phyloP scores from a whole-genome alignment of 371 early-diverging fungal species.

The Lichtheimia hyalospora region DNA sequence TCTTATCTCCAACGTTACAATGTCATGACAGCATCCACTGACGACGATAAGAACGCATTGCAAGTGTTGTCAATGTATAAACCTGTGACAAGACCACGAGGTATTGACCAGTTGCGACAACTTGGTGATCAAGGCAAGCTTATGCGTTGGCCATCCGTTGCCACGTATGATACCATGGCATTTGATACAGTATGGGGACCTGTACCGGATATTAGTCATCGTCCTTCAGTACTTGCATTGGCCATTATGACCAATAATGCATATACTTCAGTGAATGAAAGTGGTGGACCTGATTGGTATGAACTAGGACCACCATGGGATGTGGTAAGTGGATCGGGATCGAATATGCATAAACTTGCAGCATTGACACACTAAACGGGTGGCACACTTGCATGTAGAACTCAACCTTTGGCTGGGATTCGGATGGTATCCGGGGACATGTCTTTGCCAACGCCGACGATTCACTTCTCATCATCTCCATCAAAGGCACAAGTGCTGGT shows the following conservation, averaged over 20 bases:
- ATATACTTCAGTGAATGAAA: slow-evolving; percentile 53
- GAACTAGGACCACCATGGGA: slow-evolving; percentile 73
- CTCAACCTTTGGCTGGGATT: slow-evolving; percentile 84
- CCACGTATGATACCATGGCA: background rate
- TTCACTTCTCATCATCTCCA: slow-evolving; percentile 73
- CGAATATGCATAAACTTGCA: background rate
- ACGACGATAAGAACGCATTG: too few relatives aligned
- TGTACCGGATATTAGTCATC: slow-evolving; percentile 75
- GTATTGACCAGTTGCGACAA: slow-evolving; percentile 14
- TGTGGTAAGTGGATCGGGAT: slow-evolving; percentile 44
- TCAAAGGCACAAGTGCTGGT: slow-evolving; percentile 92
- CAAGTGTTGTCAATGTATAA: slow-evolving; percentile 23
- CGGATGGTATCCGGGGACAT: slow-evolving; percentile 89
- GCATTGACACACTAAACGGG: slow-evolving; percentile 5
- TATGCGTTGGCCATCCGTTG: slow-evolving; percentile 11
- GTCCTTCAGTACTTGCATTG: slow-evolving; percentile 63
- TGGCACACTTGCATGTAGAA: slow-evolving; percentile 44
- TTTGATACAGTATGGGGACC: slow-evolving; percentile 11
- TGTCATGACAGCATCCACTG: background rate
- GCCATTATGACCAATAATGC: slow-evolving; percentile 83
- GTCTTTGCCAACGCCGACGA: slow-evolving; percentile 74
- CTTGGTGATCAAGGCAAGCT: slow-evolving; percentile 11
- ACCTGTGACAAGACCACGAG: slow-evolving; percentile 24
- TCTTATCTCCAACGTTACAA: slow-evolving; percentile 45
- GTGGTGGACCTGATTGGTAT: slow-evolving; percentile 67